Percentiles rank a stretch among this genome's conserved stretches.
These are phyloP conservation scores for Hippophae gyantsensis DNA, from an alignment of 306 rosid species.

Conservation along the genomic window DNA sequence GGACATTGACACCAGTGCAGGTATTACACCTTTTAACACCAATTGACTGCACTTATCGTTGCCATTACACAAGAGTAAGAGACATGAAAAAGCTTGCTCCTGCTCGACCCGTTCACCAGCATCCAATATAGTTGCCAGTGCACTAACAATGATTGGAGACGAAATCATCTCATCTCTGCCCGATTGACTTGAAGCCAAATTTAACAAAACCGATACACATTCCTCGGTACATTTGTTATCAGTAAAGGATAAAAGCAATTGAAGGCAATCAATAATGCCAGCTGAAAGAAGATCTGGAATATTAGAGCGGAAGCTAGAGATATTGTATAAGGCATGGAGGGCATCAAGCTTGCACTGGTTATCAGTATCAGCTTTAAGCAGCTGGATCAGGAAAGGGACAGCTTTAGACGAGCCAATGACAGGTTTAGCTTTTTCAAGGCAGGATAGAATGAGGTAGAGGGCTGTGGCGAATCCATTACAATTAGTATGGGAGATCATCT, in stretches of 20 bases:
- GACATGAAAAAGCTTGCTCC: constrained; percentile 81
- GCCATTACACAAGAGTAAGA: constrained; percentile 60
- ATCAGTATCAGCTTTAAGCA: constrained; percentile 45
- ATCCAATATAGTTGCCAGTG: constrained; percentile 59
- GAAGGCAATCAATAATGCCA: constrained; percentile 52
- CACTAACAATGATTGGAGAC: constrained; percentile 40
- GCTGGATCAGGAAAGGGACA: constrained; percentile 55
- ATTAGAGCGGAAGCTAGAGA: constrained; percentile 57
- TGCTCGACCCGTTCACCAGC: constrained; percentile 64
- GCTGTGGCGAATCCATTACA: constrained; percentile 73
- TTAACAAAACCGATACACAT: constrained; percentile 64
- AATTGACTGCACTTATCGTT: constrained; percentile 68
- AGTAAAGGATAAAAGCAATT: constrained; percentile 44
- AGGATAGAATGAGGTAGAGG: constrained; percentile 73
- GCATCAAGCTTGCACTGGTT: constrained; percentile 73
- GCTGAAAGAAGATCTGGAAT: constrained; percentile 58
- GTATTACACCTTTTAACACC: constrained; percentile 91
- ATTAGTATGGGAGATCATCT: constrained; percentile 48
- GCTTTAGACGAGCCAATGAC: constrained; percentile 63
- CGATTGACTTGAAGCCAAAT: constrained; percentile 53
- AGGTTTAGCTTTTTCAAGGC: constrained; percentile 78
- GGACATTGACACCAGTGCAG: constrained; percentile 77
- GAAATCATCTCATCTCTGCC: constrained; percentile 67
- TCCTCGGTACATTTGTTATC: constrained; percentile 64
- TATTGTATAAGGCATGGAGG: constrained; percentile 73